Conservation (phyloP, 2,329 filamentous ascomycete genomes). For the Ustulina deusta region DNA sequence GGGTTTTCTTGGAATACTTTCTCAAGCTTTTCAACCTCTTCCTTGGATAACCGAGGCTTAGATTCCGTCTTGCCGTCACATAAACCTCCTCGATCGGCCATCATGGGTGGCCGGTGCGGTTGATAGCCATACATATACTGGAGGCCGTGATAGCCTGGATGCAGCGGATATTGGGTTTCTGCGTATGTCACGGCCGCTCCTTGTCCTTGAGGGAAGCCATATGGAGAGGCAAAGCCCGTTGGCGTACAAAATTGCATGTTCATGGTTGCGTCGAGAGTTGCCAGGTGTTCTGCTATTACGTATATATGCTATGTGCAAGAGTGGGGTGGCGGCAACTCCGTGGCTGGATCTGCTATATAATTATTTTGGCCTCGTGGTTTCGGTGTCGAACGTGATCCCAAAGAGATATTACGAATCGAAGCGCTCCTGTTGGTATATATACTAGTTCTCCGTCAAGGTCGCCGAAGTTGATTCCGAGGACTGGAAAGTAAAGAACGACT, state of each 20-base stretch:
- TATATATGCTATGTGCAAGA: conserved; percentile 39
- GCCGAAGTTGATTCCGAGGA: conserved; percentile 26
- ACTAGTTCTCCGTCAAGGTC: conserved; percentile 35
- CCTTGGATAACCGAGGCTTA: conserved; percentile 74
- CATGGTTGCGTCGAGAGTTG: conserved; percentile 43
- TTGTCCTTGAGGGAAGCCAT: conserved; percentile 45
- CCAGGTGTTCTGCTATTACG: conserved; percentile 36
- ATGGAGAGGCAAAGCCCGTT: conserved; percentile 46
- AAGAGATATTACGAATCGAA: conserved; percentile 37
- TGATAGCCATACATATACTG: conserved; percentile 51
- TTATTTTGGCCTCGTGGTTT: conserved; percentile 31
- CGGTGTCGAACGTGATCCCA: conserved; percentile 27
- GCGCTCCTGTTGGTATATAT: conserved; percentile 42
- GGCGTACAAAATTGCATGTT: conserved; percentile 49
- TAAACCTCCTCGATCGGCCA: conserved; percentile 44
- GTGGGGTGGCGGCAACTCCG: conserved; percentile 25
- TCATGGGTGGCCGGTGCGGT: conserved; percentile 44
- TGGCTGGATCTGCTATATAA: conserved; percentile 31
- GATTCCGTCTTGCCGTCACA: conserved; percentile 52
- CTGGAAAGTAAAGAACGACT: conserved; percentile 50
- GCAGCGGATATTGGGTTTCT: conserved; percentile 46
- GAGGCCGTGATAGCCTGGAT: conserved; percentile 43
- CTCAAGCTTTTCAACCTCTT: conserved; percentile 78
- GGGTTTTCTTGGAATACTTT: conserved; percentile 72
- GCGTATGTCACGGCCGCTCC: conserved; percentile 44